Conservation (phyloP, 306 rosid genomes). For the Astragalus glycyphyllos region DNA sequence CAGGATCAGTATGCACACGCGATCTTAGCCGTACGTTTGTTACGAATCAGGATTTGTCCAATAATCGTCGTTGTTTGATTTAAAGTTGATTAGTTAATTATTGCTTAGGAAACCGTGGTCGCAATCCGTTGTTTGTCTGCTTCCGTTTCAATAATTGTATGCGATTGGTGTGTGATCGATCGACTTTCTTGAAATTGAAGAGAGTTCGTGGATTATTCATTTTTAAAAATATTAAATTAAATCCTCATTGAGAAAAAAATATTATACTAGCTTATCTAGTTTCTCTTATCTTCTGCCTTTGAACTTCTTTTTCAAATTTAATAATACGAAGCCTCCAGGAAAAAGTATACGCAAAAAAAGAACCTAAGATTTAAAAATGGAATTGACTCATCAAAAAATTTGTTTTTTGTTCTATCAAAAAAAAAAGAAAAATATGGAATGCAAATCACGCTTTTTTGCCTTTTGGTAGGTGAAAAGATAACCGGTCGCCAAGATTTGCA, state of each 20-base stretch:
- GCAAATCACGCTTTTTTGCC: too few relatives aligned
- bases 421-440: too few relatives aligned
- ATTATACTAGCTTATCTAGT: not conserved
- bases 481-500: too few relatives aligned
- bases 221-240: not conserved
- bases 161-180: slow-evolving; percentile 19
- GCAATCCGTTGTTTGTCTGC: not conserved
- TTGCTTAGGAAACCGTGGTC: slow-evolving; percentile 12
- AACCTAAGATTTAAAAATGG: not conserved
- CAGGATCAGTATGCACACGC: not conserved
- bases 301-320: not conserved
- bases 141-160: slow-evolving; percentile 14
- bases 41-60: not conserved
- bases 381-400: too few relatives aligned
- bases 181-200: not conserved
- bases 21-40: slow-evolving; percentile 35
- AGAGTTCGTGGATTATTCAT: not conserved
- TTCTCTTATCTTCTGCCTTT: not conserved
- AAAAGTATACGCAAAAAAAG: not conserved
- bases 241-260: not conserved
- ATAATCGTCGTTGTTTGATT: not conserved
- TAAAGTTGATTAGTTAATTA: slow-evolving; percentile 1
- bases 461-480: too few relatives aligned
- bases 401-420: too few relatives aligned
- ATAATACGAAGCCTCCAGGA: not conserved